phyloP scores from a whole-genome alignment of 495 filamentous ascomycete genomes.

The Rusavskia elegans region DNA sequence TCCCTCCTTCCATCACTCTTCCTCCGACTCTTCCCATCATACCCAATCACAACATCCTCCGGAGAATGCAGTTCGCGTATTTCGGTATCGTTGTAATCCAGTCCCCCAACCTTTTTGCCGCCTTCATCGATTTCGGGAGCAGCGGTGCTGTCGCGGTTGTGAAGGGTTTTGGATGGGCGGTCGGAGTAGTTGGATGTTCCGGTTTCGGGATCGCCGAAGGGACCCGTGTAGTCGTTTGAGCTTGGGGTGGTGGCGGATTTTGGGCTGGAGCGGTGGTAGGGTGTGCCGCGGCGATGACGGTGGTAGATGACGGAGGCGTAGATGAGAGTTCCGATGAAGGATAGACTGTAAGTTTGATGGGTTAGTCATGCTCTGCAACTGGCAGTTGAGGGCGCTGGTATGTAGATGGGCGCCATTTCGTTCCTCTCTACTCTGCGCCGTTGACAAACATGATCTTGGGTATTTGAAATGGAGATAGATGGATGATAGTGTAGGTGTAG shows the following conservation, averaged over 20 bases:
- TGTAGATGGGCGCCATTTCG: too few relatives aligned
- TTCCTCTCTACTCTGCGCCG: too few relatives aligned
- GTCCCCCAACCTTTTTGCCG: background rate
- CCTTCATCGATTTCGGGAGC: background rate
- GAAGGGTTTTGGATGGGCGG: background rate
- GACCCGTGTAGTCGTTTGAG: background rate
- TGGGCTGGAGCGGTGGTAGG: background rate
- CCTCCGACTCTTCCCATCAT: background rate
- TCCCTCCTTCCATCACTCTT: background rate
- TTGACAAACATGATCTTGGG: background rate
- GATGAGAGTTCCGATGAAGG: conserved; percentile 17
- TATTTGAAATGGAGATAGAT: background rate
- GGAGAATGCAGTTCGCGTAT: too few relatives aligned
- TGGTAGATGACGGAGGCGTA: conserved; percentile 21
- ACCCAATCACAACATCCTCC: background rate
- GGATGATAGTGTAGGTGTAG: background rate
- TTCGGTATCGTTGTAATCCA: background rate
- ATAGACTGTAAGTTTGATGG: conserved; percentile 6
- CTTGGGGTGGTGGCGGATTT: background rate
- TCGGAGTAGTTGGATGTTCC: background rate
- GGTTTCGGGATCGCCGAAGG: background rate
- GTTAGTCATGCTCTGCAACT: background rate
- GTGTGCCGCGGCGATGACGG: conserved; percentile 12
- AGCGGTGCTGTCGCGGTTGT: background rate
- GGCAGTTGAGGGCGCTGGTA: too few relatives aligned